These are phyloP conservation scores for Carallia brachiata DNA, from an alignment of 345 rosid species.

Conservation along the genomic window DNA sequence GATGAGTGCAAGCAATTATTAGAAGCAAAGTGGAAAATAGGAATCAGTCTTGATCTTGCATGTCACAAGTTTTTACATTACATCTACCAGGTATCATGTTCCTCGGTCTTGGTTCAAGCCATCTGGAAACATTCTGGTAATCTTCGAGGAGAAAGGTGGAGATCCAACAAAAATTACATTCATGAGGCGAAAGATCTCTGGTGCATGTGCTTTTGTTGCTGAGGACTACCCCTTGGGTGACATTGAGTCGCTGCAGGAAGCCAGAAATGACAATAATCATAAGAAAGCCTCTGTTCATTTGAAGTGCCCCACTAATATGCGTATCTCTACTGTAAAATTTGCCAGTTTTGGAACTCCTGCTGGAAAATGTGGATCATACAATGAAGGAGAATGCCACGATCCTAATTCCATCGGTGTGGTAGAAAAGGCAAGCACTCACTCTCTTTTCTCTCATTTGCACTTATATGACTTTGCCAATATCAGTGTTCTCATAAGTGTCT, in stretches of 20 bases:
- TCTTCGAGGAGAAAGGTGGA: conserved; percentile 90
- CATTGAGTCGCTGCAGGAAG: conserved; percentile 7
- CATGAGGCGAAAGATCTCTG: conserved; percentile 52
- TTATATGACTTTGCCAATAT: background rate
- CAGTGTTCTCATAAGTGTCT: background rate
- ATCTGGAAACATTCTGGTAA: conserved; percentile 73
- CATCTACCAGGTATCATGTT: conserved; percentile 71
- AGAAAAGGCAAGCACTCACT: conserved; percentile 38
- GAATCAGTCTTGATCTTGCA: background rate
- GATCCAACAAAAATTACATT: conserved; percentile 67
- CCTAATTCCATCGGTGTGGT: conserved; percentile 39
- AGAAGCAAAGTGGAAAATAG: background rate
- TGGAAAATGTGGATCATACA: conserved; percentile 53
- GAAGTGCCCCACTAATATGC: conserved; percentile 38
- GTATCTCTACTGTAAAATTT: conserved; percentile 42
- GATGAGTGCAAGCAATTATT: background rate
- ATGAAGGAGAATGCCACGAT: conserved; percentile 55
- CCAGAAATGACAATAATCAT: conserved; percentile 17
- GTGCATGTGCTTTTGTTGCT: conserved; percentile 33
- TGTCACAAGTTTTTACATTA: background rate
- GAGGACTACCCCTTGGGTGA: conserved; percentile 43
- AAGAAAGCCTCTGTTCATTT: conserved; percentile 32
- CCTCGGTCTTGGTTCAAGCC: conserved; percentile 96
- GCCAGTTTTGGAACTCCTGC: conserved; percentile 65
- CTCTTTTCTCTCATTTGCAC: background rate